Percentiles rank a stretch among this genome's conserved stretches.
These are phyloP conservation scores for Colletotrichum sublineola DNA, from an alignment of 2,329 filamentous ascomycete genomes.

Conservation along the genomic window DNA sequence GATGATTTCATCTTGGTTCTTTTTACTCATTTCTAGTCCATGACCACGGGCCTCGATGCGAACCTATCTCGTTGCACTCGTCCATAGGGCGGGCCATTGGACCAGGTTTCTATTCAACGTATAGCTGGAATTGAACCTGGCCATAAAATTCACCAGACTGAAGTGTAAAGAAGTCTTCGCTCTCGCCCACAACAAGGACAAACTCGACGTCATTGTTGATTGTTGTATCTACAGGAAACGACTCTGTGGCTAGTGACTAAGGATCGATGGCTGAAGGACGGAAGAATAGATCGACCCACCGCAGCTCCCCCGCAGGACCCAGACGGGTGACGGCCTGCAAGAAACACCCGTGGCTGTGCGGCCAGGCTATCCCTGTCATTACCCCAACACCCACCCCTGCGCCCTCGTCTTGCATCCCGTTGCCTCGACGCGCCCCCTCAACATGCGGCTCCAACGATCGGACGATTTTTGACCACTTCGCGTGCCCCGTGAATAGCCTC, in stretches of 20 bases:
- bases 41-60: neutral
- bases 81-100: neutral
- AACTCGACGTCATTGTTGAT: neutral
- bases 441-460: conserved; percentile 34
- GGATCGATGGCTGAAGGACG: conserved; percentile 3
- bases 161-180: neutral
- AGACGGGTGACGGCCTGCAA: conserved; percentile 34
- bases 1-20: too few relatives aligned
- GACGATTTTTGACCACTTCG: conserved; percentile 28
- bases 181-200: neutral
- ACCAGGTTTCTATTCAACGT: too few relatives aligned
- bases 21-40: neutral
- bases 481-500: conserved; percentile 15
- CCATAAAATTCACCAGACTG: neutral
- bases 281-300: conserved; percentile 33
- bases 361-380: conserved; percentile 32
- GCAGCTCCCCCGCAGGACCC: conserved; percentile 36
- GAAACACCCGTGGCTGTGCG: conserved; percentile 40
- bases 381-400: conserved; percentile 20
- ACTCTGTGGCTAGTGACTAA: neutral
- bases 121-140: neutral
- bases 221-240: neutral
- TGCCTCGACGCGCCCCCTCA: conserved; percentile 20
- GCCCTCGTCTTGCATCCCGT: conserved; percentile 19
- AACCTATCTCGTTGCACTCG: neutral